Conservation (phyloP, 2,329 filamentous ascomycete species). For the Penicillium expansum region DNA sequence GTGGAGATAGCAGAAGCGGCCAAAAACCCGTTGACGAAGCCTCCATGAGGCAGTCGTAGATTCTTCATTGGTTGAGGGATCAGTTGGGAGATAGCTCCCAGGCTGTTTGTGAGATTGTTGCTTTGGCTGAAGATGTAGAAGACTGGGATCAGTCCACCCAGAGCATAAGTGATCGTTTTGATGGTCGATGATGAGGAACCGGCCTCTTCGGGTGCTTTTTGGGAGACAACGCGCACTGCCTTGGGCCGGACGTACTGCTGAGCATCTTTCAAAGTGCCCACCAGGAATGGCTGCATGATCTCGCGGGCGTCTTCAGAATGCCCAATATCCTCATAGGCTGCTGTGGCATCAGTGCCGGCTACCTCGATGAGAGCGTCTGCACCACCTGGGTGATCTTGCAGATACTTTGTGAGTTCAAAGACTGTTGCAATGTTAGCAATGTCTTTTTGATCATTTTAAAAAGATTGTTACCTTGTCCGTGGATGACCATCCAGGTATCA, state of each 20-base stretch:
- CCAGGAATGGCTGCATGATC: constrained; percentile 37
- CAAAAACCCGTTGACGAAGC: constrained; percentile 16
- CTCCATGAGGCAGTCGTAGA: constrained; percentile 10
- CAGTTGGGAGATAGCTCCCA: constrained; percentile 2
- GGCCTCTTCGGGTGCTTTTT: constrained; percentile 8
- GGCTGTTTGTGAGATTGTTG: neutral
- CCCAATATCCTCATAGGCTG: constrained; percentile 45
- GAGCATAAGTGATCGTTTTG: constrained; percentile 13
- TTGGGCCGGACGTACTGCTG: constrained; percentile 16
- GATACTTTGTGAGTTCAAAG: constrained; percentile 58
- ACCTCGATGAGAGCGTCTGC: constrained; percentile 41
- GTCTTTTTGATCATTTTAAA: too few species aligned
- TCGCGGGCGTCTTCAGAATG: constrained; percentile 49
- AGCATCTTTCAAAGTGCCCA: constrained; percentile 37
- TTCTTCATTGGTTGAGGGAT: constrained; percentile 3
- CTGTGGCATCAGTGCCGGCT: constrained; percentile 44
- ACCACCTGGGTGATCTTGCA: constrained; percentile 57
- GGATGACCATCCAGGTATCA: constrained; percentile 57
- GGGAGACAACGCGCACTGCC: constrained; percentile 21
- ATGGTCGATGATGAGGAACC: constrained; percentile 26
- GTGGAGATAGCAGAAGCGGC: constrained; percentile 14
- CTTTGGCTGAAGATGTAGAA: neutral
- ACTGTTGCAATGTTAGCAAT: constrained; percentile 39
- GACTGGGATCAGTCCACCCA: constrained; percentile 5
- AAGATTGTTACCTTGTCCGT: constrained; percentile 50